A percentile compares a stretch with the other conserved stretches of the same genome.
These are phyloP conservation scores for Oryza brachyantha DNA, from an alignment of 176 grass and related monocot species.

Conservation along the genomic window DNA sequence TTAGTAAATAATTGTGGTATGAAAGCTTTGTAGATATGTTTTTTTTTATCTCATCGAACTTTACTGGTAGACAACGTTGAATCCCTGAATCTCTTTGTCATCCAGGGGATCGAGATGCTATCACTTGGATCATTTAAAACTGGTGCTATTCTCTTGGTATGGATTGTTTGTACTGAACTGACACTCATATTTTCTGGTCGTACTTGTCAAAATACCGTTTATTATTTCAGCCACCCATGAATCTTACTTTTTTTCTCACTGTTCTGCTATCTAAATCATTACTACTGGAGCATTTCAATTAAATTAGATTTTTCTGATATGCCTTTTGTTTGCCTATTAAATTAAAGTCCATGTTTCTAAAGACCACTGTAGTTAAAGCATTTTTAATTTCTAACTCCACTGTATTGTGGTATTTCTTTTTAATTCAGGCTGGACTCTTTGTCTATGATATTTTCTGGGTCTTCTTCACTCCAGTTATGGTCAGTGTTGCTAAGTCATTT, in stretches of 20 bases:
- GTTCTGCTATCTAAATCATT: neutral
- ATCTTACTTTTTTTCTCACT: neutral
- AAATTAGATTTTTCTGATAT: neutral
- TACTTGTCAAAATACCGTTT: neutral
- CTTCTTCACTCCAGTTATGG: slow-evolving; percentile 97
- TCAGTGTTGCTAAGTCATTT: slow-evolving; percentile 98
- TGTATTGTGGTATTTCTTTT: neutral
- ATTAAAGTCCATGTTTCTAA: neutral
- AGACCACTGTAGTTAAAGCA: neutral
- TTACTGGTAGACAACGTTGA: neutral
- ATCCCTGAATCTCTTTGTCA: slow-evolving; percentile 4
- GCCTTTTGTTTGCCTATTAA: neutral
- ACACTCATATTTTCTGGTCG: neutral
- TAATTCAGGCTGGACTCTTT: slow-evolving; percentile 66
- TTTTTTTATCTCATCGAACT: neutral
- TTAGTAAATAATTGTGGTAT: neutral
- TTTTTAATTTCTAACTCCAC: neutral
- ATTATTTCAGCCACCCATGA: neutral
- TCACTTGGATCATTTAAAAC: slow-evolving; percentile 97
- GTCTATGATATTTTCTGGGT: slow-evolving; percentile 99
- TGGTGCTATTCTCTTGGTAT: slow-evolving; percentile 94
- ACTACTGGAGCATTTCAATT: neutral
- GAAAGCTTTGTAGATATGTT: neutral
- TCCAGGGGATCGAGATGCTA: slow-evolving; percentile 92
- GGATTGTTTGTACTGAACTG: slow-evolving; percentile 1